A percentile compares a stretch with the other conserved stretches of the same genome.
Conservation (phyloP, 495 filamentous ascomycete genomes). For the Glarea lozoyensis region DNA sequence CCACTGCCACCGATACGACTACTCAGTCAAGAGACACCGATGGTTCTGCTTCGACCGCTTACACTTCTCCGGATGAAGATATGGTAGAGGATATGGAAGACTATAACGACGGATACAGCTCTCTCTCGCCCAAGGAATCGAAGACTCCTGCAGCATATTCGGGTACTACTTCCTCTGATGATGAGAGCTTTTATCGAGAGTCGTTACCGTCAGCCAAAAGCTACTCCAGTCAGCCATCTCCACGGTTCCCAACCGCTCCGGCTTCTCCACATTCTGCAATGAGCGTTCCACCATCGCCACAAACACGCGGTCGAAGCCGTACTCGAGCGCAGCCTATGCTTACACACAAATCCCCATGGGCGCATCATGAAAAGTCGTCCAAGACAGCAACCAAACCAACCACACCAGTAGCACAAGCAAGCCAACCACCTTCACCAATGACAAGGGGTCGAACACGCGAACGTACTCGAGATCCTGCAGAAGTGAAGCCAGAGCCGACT, state of each 20-base stretch:
- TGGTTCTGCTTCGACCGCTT: neutral
- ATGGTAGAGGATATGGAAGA: neutral
- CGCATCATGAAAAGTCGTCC: neutral
- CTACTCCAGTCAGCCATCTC: neutral
- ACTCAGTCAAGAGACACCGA: neutral
- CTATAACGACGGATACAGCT: neutral
- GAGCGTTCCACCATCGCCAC: constrained; percentile 3
- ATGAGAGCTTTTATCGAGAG: neutral
- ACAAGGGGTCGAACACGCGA: too few relatives aligned
- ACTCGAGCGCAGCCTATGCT: neutral
- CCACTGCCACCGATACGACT: neutral
- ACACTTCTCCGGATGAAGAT: neutral
- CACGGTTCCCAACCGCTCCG: neutral
- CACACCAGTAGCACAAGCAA: too few relatives aligned
- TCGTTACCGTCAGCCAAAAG: neutral
- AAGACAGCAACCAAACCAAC: too few relatives aligned
- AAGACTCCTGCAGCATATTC: neutral
- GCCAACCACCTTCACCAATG: too few relatives aligned
- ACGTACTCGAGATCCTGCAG: too few relatives aligned
- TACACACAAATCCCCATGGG: neutral
- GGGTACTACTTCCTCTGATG: neutral
- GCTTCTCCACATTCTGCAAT: neutral
- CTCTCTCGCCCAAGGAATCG: neutral
- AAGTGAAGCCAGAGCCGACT: too few relatives aligned
- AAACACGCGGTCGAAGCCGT: constrained; percentile 8